Base-by-base conservation (phyloP, 169 alveolate species). In the Cardiosporidium cionae region DNA sequence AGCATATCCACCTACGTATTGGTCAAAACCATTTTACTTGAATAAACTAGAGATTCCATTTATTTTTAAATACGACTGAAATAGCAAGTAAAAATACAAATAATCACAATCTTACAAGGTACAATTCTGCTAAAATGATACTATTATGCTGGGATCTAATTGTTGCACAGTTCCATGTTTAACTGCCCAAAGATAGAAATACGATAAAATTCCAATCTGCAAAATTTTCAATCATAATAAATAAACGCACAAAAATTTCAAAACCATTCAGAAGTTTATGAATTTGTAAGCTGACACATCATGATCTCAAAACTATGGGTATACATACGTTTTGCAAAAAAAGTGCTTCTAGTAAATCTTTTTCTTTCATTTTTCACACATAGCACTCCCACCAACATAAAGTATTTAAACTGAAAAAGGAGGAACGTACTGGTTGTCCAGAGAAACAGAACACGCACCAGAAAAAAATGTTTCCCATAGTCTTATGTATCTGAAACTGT, bases 371-470 rank as follows among this genome's bases (percentile, higher is more conserved):
- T 3, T 0, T 3, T n/a, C 1, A 31, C 25, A 27, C 25, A 63
- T 16, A 44, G 32, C 31, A 0, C 5, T 7, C 52, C 2, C 3
- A n/a, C 31, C 35, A n/a, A 44, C 32, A 16, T 4, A 63, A 1
- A 23, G 9, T 0, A 25, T 31, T 63, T 5, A 0, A 3, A 27
- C 23, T 16, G 52, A 66, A 90, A 52, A 85, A 53, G 28, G 85
- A 70, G 2, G 78, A 69, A 4, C 91, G 91, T 22, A 94, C 89
- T 29, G 98, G 98, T 65, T 94, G 98, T 0, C 98, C 98, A 6
- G 96, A 81, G 75, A 94, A 86, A 72, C 97, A 90, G 83, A 94
- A 94, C 7, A 90, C 76, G 44, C 89, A 82, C 98, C 98, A 95
- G 74, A 93, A 95, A 37, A 91, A 52, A 2, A 89, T 79, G 75